A percentile compares a stretch with the other conserved stretches of the same genome.
Conservation (phyloP, 257 asterid genomes). For the Plantago elongata region DNA sequence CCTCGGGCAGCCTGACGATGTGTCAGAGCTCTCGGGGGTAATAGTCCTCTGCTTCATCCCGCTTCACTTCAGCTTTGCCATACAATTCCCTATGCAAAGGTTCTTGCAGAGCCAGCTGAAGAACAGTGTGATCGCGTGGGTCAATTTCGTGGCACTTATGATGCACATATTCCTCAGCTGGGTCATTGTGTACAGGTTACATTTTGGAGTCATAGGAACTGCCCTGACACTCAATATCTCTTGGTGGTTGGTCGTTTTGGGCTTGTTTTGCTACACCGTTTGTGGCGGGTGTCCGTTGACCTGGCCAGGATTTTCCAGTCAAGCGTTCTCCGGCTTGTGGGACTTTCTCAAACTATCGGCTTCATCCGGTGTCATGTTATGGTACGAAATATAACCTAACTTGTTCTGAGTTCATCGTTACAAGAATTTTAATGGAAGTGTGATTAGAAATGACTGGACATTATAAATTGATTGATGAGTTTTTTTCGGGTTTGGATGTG, state of each 20-base stretch:
- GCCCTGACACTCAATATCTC: slow-evolving; percentile 40
- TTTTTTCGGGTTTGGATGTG: not conserved
- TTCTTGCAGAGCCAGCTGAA: slow-evolving; percentile 87
- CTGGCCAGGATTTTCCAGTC: slow-evolving; percentile 56
- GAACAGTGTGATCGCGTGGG: slow-evolving; percentile 56
- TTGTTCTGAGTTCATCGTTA: no score
- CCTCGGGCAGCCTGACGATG: slow-evolving; percentile 68
- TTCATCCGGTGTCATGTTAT: slow-evolving; percentile 67
- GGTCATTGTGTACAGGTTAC: slow-evolving; percentile 34
- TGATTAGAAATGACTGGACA: not conserved
- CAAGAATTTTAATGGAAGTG: no score
- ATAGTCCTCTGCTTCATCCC: slow-evolving; percentile 60
- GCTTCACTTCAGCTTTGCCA: slow-evolving; percentile 67
- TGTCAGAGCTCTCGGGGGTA: slow-evolving; percentile 72
- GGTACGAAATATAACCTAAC: slow-evolving; percentile 21
- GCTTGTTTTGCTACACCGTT: slow-evolving; percentile 34
- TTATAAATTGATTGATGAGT: not conserved
- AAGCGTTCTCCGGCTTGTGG: slow-evolving; percentile 69
- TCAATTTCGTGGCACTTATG: slow-evolving; percentile 37
- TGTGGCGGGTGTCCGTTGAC: slow-evolving; percentile 59
- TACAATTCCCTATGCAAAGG: slow-evolving; percentile 69
- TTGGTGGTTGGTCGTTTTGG: slow-evolving; percentile 48
- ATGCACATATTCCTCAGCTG: slow-evolving; percentile 39
- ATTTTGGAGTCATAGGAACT: slow-evolving; percentile 45
- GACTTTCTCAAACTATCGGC: slow-evolving; percentile 53